Base-by-base conservation (phyloP, 75 land plant genomes). In the Picea glauca region DNA sequence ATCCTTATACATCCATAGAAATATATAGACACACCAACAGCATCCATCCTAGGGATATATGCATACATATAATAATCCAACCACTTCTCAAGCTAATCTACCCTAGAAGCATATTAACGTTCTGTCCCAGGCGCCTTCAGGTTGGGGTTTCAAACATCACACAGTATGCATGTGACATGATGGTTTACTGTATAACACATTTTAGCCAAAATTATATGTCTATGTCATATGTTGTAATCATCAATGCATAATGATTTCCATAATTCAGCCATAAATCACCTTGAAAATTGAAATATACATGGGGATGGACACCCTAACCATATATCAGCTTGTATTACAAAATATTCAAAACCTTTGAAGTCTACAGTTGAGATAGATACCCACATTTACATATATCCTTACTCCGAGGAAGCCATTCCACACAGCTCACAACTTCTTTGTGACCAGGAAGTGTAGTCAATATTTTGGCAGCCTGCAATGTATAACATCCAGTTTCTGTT, bases 391-490 rank as follows among this genome's bases (percentile, higher is more conserved):
- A 82, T 11, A 78, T 80, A 81, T 84, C 87, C 79, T 90, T 88
- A 58, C 11, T 70, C 57, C 81, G 78, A 0, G 96, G 94, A 62
- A 97, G 75, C 99, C 99, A 97, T 21, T 84, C 85, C 64, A 96
- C 94, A 82, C 99, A 97, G 70, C 92, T 97, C 0, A 97, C 99
- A 59, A 83, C 58, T n/a, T 89, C 95, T 78, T 90, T 93, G 81
- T 97, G 99, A 56, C 98, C 99, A 12, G 92, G 92, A 83, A 97
- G 93, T 13, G 98, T 94, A n/a, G 88, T 87, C 79, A 90, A 63
- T 63, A 97, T 93, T 83, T 91, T 89, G 13, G 92, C 93, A 60
- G 68, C 78, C 95, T 96, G 87, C 58, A 82, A 76, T 60, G 13
- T 61, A 46, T 46, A 78, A 72, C 18, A 66, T 30, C 43, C 58